Percentiles rank a stretch among this genome's conserved stretches.
phyloP scores from a whole-genome alignment of 192 early-diverging fungal genomes.

The Rhizoclosmatium sp. region DNA sequence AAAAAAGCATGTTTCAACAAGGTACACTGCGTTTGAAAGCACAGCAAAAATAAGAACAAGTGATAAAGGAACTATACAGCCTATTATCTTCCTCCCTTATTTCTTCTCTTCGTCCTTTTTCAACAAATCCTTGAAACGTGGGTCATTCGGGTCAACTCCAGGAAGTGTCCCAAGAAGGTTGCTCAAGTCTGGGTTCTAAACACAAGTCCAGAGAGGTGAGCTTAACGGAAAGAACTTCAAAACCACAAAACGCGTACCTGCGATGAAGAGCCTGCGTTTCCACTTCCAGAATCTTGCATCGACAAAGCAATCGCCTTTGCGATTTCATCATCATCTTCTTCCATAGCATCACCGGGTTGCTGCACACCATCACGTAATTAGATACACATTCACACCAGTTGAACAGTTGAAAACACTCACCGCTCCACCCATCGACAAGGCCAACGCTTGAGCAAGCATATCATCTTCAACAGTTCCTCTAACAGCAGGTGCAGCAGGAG shows the following conservation, averaged over 20 bases:
- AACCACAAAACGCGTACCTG: conserved; percentile 11
- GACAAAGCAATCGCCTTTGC: conserved; percentile 33
- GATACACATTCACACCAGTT: conserved; percentile 22
- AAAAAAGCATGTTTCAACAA: too few relatives aligned
- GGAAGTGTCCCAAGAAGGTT: conserved; percentile 83
- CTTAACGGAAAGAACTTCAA: too few relatives aligned
- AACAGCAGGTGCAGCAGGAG: conserved; percentile 6
- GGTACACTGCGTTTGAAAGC: too few relatives aligned
- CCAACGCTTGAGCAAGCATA: conserved; percentile 72
- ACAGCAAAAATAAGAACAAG: too few relatives aligned
- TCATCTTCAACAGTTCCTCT: conserved; percentile 60
- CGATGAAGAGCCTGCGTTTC: not conserved
- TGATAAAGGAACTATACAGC: too few relatives aligned
- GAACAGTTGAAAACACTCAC: conserved; percentile 31
- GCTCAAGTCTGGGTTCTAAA: conserved; percentile 57
- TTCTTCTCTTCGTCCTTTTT: conserved; percentile 19
- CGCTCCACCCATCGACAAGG: conserved; percentile 73
- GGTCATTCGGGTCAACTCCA: conserved; percentile 88
- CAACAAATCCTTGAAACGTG: conserved; percentile 73
- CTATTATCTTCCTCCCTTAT: not conserved
- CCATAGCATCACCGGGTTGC: conserved; percentile 26
- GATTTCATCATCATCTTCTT: conserved; percentile 34
- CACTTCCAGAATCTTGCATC: conserved; percentile 11
- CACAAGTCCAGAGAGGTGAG: conserved; percentile 11
- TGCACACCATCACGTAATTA: conserved; percentile 13